Evolutionary conservation across 2,329 filamentous ascomycete species (phyloP).

Genomic region (Cladosporium halotolerans): DNA sequence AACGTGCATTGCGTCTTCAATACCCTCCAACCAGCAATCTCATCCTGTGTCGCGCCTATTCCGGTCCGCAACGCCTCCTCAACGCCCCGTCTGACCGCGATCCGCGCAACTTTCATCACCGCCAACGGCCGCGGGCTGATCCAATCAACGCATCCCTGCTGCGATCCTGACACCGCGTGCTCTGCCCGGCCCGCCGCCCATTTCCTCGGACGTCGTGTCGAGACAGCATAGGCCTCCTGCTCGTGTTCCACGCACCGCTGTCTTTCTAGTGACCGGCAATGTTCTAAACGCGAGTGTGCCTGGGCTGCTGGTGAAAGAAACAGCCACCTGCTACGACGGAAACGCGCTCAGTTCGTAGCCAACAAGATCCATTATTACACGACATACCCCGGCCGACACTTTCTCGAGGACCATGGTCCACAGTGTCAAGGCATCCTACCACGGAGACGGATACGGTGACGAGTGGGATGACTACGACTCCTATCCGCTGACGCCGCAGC

Average conservation of each 20-base stretch:
- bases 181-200: conserved; percentile 1
- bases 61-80: not conserved
- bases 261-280: not conserved
- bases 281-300: not conserved
- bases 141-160: conserved; percentile 3
- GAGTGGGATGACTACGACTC: conserved; percentile 6
- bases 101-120: not conserved
- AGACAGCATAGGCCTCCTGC: conserved; percentile 1
- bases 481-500: conserved; percentile 9
- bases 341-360: conserved; percentile 1
- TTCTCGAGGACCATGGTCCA: conserved; percentile 6
- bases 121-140: conserved; percentile 10
- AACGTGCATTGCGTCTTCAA: not conserved
- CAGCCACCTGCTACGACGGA: not conserved
- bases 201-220: not conserved
- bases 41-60: not conserved
- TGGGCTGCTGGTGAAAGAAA: not conserved
- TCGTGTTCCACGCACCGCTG: not conserved
- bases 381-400: not conserved
- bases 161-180: not conserved
- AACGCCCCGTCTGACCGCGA: not conserved
- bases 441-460: conserved; percentile 9
- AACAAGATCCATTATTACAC: not conserved
- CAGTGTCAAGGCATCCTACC: conserved; percentile 5
- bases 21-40: not conserved